Evolutionary conservation across 2,329 filamentous ascomycete genomes (phyloP).

Genomic region (Sclerotinia nivalis): DNA sequence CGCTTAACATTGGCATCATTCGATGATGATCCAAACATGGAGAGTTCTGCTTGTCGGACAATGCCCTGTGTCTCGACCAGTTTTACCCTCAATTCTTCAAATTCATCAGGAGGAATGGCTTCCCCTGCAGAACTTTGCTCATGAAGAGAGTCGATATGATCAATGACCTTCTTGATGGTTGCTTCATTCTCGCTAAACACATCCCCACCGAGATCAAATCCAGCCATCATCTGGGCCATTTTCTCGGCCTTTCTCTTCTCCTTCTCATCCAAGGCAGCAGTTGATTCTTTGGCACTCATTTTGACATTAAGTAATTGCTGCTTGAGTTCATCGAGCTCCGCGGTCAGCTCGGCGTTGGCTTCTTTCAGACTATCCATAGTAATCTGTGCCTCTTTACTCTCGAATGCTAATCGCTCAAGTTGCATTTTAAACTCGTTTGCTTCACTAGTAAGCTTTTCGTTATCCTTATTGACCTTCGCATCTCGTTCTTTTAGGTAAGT

Average conservation of each 20-base stretch:
- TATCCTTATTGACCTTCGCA: conserved; percentile 79
- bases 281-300: conserved; percentile 94
- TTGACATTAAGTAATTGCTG: conserved; percentile 93
- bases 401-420: conserved; percentile 90
- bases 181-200: conserved; percentile 93
- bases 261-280: conserved; percentile 89
- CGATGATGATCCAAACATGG: conserved; percentile 69
- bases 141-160: conserved; percentile 76
- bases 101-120: conserved; percentile 75
- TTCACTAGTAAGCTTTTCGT: conserved; percentile 81
- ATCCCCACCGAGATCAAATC: conserved; percentile 90
- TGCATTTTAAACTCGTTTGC: conserved; percentile 96
- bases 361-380: conserved; percentile 98
- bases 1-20: conserved; percentile 66
- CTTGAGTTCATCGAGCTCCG: conserved; percentile 91
- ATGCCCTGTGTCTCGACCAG: conserved; percentile 89
- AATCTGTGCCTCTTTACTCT: conserved; percentile 94
- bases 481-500: conserved; percentile 83
- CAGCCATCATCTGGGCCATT: conserved; percentile 99
- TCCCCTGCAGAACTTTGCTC: conserved; percentile 77
- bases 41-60: conserved; percentile 87
- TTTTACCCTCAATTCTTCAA: conserved; percentile 73
- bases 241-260: conserved; percentile 98
- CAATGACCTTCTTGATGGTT: conserved; percentile 78
- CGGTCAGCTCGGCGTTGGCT: conserved; percentile 87